phyloP scores from a whole-genome alignment of 2,329 filamentous ascomycete species.

The Camillea tinctor region DNA sequence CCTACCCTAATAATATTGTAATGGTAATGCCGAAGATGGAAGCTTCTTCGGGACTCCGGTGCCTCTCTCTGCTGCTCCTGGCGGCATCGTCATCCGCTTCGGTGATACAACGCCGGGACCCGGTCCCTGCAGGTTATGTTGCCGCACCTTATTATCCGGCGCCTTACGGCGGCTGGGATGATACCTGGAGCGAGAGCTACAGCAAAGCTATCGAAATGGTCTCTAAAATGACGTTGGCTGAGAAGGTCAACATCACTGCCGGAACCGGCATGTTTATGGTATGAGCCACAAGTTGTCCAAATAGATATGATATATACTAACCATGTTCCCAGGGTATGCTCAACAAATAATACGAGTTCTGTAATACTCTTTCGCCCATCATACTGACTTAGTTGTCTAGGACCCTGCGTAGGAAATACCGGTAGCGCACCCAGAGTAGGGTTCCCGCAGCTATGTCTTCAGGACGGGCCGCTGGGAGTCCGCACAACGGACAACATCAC shows the following conservation, averaged over 20 bases:
- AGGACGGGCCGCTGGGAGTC: slow-evolving; percentile 71
- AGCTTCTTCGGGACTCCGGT: slow-evolving; percentile 23
- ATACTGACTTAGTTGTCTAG: slow-evolving; percentile 24
- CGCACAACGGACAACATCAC: slow-evolving; percentile 73
- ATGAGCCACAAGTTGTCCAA: slow-evolving; percentile 14
- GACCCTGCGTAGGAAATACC: slow-evolving; percentile 73
- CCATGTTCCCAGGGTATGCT: slow-evolving; percentile 14
- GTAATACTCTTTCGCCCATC: background rate
- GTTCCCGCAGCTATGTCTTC: slow-evolving; percentile 69
- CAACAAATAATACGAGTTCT: background rate
- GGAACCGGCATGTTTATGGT: slow-evolving; percentile 73
- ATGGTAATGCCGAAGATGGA: slow-evolving; percentile 27
- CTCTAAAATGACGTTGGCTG: slow-evolving; percentile 73
- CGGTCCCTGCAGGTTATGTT: slow-evolving; percentile 37
- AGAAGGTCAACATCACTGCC: slow-evolving; percentile 75
- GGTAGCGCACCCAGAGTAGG: slow-evolving; percentile 69
- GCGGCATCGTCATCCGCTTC: slow-evolving; percentile 16
- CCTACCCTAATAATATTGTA: slow-evolving; percentile 1
- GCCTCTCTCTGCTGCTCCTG: slow-evolving; percentile 24
- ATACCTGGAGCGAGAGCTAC: slow-evolving; percentile 69
- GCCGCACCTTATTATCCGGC: slow-evolving; percentile 69
- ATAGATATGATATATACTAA: background rate
- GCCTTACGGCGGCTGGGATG: slow-evolving; percentile 68
- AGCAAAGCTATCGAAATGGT: slow-evolving; percentile 67
- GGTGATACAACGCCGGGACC: slow-evolving; percentile 25